These are phyloP conservation scores for Vicia faba DNA, from an alignment of 306 rosid genomes.

Conservation along the genomic window DNA sequence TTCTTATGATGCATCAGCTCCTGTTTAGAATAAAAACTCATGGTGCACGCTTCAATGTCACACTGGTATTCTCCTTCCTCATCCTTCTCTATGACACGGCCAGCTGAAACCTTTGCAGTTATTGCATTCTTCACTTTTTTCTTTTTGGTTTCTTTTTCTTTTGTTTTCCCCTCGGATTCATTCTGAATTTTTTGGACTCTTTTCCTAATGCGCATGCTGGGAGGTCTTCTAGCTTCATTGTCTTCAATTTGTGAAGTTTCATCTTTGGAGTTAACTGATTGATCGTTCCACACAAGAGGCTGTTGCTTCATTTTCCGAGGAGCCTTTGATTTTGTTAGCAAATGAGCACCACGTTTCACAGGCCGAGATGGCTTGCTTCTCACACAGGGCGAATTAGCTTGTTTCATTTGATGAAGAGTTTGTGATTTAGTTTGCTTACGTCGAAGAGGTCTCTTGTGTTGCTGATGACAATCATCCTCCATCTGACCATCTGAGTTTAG, in stretches of 20 bases:
- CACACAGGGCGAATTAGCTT: slow-evolving; percentile 40
- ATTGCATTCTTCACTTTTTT: slow-evolving; percentile 62
- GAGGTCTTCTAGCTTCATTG: slow-evolving; percentile 74
- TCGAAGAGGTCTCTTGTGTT: slow-evolving; percentile 50
- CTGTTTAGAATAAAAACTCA: slow-evolving; percentile 78
- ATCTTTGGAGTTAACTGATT: slow-evolving; percentile 41
- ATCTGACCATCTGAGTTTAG: slow-evolving; percentile 45
- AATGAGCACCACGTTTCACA: slow-evolving; percentile 49
- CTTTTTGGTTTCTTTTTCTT: slow-evolving; percentile 60
- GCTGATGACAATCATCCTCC: slow-evolving; percentile 50
- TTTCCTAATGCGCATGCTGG: slow-evolving; percentile 82
- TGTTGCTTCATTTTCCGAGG: slow-evolving; percentile 53
- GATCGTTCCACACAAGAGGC: slow-evolving; percentile 45
- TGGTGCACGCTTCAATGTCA: slow-evolving; percentile 89
- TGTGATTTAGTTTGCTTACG: slow-evolving; percentile 57
- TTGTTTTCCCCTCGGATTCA: slow-evolving; percentile 50
- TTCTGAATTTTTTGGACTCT: slow-evolving; percentile 54
- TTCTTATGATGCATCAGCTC: slow-evolving; percentile 77
- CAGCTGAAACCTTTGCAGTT: slow-evolving; percentile 50
- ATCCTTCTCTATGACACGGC: slow-evolving; percentile 52
- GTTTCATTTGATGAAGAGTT: slow-evolving; percentile 53
- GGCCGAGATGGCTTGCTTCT: slow-evolving; percentile 49
- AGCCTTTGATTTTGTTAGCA: slow-evolving; percentile 45
- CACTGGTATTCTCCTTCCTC: slow-evolving; percentile 69
- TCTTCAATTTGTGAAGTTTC: slow-evolving; percentile 51